A percentile compares a stretch with the other conserved stretches of the same genome.
Conservation (phyloP, 768 basidiomycete genomes). For the Pseudohyphozyma bogoriensis region DNA sequence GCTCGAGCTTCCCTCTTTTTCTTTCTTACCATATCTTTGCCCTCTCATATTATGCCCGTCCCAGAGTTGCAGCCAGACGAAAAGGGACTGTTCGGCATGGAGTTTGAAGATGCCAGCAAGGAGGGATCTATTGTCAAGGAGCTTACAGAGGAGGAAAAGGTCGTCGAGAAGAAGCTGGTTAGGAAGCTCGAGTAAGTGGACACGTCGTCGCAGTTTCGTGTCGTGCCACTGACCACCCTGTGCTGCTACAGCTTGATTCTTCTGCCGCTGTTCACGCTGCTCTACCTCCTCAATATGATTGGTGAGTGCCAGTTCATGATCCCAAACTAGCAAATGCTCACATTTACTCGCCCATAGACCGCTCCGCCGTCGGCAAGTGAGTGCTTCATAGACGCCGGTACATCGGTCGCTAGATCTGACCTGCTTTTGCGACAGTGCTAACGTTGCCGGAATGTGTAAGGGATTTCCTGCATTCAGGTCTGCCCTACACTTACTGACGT, state of each 20-base stretch:
- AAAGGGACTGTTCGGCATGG: too few relatives aligned
- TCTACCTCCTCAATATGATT: constrained; percentile 28
- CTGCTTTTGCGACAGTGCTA: too few relatives aligned
- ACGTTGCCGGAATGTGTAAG: neutral
- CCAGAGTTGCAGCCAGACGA: too few relatives aligned
- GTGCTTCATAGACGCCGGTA: too few relatives aligned
- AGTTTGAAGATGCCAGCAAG: too few relatives aligned
- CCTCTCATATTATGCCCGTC: too few relatives aligned
- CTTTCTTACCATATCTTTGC: too few relatives aligned
- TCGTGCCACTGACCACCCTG: neutral
- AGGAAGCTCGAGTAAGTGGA: constrained; percentile 26
- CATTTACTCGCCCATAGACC: neutral
- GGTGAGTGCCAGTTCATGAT: neutral
- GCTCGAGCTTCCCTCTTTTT: too few relatives aligned
- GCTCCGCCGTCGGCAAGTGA: constrained; percentile 16
- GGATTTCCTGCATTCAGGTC: neutral
- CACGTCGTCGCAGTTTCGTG: constrained; percentile 4
- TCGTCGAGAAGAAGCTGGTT: constrained; percentile 12
- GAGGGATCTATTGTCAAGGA: too few relatives aligned
- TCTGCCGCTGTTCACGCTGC: constrained; percentile 2
- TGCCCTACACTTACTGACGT: too few relatives aligned
- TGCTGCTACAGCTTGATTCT: neutral
- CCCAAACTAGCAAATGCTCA: neutral
- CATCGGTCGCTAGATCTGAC: too few relatives aligned
- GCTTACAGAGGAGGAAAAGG: too few relatives aligned